A percentile compares a stretch with the other conserved stretches of the same genome.
Conservation (phyloP, 495 filamentous ascomycete genomes). For the Parmelia sp. region DNA sequence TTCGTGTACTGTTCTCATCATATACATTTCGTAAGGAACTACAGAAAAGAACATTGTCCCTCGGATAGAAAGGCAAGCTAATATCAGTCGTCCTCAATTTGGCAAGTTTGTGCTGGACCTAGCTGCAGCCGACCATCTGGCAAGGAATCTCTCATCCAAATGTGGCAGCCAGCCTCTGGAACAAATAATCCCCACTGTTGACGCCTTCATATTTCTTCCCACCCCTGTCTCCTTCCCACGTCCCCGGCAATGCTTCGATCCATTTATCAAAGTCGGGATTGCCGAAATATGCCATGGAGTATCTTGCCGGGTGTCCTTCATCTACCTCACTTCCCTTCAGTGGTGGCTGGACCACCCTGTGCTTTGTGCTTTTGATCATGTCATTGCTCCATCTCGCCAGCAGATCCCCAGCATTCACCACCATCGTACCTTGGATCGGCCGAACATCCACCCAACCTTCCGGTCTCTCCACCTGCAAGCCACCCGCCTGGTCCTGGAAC, state of each 20-base stretch:
- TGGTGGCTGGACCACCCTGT: conserved; percentile 84
- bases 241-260: conserved; percentile 86
- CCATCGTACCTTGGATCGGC: conserved; percentile 75
- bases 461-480: conserved; percentile 75
- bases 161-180: conserved; percentile 71
- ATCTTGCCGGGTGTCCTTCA: conserved; percentile 40
- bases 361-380: conserved; percentile 78
- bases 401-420: conserved; percentile 88
- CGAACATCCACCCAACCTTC: conserved; percentile 67
- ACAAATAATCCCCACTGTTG: conserved; percentile 75
- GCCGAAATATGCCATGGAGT: conserved; percentile 72
- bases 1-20: neutral
- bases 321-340: conserved; percentile 20
- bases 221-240: conserved; percentile 57
- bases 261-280: conserved; percentile 74
- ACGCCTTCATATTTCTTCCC: conserved; percentile 75
- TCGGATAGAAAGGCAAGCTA: neutral
- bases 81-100: neutral
- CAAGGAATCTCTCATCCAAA: conserved; percentile 36
- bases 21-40: no score
- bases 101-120: neutral
- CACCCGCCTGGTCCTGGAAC: conserved; percentile 80
- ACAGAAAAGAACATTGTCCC: no score
- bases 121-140: neutral
- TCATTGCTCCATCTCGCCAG: conserved; percentile 88